Conservation (phyloP, 2,329 filamentous ascomycete species). For the Colletotrichum ledebouriae region DNA sequence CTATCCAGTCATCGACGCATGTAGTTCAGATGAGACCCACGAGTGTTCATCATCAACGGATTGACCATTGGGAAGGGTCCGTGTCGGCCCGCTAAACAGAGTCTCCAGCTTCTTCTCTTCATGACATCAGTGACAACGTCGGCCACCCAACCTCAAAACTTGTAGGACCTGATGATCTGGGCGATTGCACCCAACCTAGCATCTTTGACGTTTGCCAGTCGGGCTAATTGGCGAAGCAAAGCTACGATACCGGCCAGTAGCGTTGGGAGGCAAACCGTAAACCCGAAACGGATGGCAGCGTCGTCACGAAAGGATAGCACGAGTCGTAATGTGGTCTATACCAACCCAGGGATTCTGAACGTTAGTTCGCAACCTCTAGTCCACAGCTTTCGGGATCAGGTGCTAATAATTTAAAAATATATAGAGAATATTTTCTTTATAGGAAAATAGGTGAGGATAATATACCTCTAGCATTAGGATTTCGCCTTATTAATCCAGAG, state of each 20-base stretch:
- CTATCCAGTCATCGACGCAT: neutral
- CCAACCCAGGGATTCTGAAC: too few relatives aligned
- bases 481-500: too few relatives aligned
- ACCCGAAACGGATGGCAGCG: neutral
- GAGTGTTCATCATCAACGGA: neutral
- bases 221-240: conserved; percentile 4
- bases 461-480: too few relatives aligned
- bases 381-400: too few relatives aligned
- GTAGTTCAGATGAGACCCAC: neutral
- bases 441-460: too few relatives aligned
- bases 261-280: neutral
- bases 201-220: conserved; percentile 8
- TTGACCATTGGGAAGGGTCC: neutral
- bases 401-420: too few relatives aligned
- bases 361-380: too few relatives aligned
- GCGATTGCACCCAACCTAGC: neutral
- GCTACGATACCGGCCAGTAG: neutral
- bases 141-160: neutral
- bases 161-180: conserved; percentile 24
- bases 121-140: conserved; percentile 16
- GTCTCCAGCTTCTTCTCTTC: neutral
- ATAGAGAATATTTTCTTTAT: too few relatives aligned
- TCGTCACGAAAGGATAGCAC: conserved; percentile 2
- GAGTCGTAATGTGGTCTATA: conserved; percentile 7
- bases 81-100: too few relatives aligned